These are phyloP conservation scores for Peniophora sp. DNA, from an alignment of 1,284 basidiomycete genomes.

Conservation along the genomic window DNA sequence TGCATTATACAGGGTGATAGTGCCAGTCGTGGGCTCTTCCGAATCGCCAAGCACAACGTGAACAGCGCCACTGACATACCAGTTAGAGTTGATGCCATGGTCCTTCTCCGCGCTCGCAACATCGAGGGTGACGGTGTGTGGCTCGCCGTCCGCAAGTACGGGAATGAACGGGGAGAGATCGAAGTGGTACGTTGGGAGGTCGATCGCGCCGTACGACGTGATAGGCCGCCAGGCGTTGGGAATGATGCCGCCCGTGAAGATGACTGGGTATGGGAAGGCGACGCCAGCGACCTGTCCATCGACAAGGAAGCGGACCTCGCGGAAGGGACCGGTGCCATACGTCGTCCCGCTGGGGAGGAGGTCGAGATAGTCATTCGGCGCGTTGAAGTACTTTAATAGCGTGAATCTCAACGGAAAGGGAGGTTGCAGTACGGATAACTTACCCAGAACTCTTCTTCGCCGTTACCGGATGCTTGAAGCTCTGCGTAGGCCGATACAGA, in stretches of 20 bases:
- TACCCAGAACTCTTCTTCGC: conserved; percentile 73
- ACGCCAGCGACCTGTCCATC: conserved; percentile 68
- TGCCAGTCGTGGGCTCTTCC: conserved; percentile 54
- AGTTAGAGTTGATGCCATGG: conserved; percentile 45
- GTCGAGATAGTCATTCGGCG: conserved; percentile 49
- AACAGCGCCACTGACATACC: conserved; percentile 35
- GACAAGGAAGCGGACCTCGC: conserved; percentile 68
- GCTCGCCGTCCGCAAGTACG: conserved; percentile 55
- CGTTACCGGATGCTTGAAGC: conserved; percentile 68
- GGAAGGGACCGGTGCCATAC: conserved; percentile 61
- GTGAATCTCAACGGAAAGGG: not conserved
- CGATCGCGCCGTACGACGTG: conserved; percentile 69
- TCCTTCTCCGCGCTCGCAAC: conserved; percentile 66
- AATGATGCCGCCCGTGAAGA: conserved; percentile 74
- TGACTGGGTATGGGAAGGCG: conserved; percentile 69
- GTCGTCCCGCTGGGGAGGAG: conserved; percentile 46
- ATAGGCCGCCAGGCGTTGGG: conserved; percentile 75
- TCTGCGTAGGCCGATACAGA: conserved; percentile 63
- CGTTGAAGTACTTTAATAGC: conserved; percentile 57
- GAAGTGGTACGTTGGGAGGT: conserved; percentile 72
- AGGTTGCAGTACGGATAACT: not conserved
- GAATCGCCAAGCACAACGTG: conserved; percentile 65
- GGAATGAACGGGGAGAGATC: conserved; percentile 78
- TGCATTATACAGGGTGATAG: conserved; percentile 52
- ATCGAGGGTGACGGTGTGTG: conserved; percentile 64